Conservation (phyloP, 805 yeast species). For the Sugiyamaella smithiae region DNA sequence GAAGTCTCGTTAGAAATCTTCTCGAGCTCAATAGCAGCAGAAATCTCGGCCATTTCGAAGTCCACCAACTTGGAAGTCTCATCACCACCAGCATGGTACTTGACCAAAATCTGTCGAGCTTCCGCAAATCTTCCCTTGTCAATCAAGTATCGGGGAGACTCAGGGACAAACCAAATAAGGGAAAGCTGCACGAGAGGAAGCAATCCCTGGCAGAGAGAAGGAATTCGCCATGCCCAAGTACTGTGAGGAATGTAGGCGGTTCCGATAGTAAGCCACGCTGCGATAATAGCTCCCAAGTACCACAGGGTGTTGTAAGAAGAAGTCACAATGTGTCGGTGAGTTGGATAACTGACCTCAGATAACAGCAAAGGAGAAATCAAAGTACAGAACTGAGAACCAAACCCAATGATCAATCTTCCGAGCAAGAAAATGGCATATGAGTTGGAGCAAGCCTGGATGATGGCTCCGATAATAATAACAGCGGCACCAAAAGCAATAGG, state of each 20-base stretch:
- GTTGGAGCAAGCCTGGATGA: constrained; percentile 42
- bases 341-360: constrained; percentile 65
- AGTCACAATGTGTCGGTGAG: constrained; percentile 61
- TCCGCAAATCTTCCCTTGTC: constrained; percentile 54
- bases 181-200: constrained; percentile 55
- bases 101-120: constrained; percentile 36
- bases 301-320: constrained; percentile 66
- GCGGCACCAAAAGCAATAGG: constrained; percentile 52
- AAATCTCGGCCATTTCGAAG: constrained; percentile 21
- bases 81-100: constrained; percentile 21
- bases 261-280: constrained; percentile 74
- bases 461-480: constrained; percentile 57
- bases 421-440: constrained; percentile 62
- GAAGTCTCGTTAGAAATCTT: background rate
- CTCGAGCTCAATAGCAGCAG: constrained; percentile 13
- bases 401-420: constrained; percentile 66
- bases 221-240: constrained; percentile 64
- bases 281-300: constrained; percentile 68
- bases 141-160: constrained; percentile 79
- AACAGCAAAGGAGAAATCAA: constrained; percentile 78
- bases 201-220: constrained; percentile 64
- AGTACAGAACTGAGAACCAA: constrained; percentile 72
- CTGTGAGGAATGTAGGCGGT: constrained; percentile 47
- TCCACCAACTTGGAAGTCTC: constrained; percentile 11
- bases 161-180: constrained; percentile 62